Evolutionary conservation across 495 filamentous ascomycete species (phyloP).

Genomic region (Daldinia decipiens): DNA sequence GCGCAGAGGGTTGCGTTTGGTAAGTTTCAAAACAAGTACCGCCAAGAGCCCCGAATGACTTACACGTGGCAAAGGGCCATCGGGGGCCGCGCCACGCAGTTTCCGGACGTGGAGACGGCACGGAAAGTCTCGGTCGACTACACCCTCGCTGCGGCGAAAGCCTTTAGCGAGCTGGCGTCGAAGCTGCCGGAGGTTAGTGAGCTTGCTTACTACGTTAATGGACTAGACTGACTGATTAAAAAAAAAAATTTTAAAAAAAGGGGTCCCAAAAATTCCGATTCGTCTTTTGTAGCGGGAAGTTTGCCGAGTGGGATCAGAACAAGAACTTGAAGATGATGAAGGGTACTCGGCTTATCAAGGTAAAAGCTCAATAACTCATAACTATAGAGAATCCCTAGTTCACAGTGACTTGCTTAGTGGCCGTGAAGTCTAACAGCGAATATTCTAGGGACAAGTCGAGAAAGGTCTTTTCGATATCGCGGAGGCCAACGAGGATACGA

Average conservation of each 20-base stretch:
- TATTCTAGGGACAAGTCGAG: conserved; percentile 55
- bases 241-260: no score
- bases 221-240: no score
- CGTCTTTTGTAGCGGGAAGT: conserved; percentile 61
- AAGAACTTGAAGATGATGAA: conserved; percentile 56
- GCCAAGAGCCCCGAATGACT: background rate
- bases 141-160: conserved; percentile 54
- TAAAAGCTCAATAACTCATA: conserved; percentile 22
- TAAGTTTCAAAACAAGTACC: conserved; percentile 33
- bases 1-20: conserved; percentile 65
- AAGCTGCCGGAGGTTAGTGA: conserved; percentile 23
- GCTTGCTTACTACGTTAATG: no score
- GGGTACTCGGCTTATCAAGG: conserved; percentile 58
- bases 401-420: no score
- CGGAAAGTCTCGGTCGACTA: conserved; percentile 57
- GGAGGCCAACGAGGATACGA: conserved; percentile 41
- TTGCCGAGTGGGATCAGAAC: conserved; percentile 58
- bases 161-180: conserved; percentile 49
- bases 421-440: conserved; percentile 8
- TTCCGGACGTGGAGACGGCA: conserved; percentile 46
- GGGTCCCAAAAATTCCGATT: conserved; percentile 58
- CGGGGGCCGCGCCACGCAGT: conserved; percentile 45
- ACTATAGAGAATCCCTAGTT: background rate
- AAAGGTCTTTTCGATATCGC: conserved; percentile 51
- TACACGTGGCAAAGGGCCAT: conserved; percentile 42